These are phyloP conservation scores for Hydrangea macrophylla DNA, from an alignment of 148 eudicot species.

Conservation along the genomic window DNA sequence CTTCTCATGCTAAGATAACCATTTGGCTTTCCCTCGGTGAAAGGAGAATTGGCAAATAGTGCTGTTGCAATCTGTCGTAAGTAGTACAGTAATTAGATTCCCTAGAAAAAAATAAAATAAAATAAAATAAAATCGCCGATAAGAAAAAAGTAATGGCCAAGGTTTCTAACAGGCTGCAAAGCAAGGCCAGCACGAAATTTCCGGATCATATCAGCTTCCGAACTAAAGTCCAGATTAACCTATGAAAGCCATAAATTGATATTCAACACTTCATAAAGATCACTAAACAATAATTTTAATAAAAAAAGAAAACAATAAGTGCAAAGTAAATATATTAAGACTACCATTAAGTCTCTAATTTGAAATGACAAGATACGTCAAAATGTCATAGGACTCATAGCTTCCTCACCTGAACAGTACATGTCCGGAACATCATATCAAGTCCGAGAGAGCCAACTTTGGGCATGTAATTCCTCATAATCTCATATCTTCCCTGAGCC, in stretches of 20 bases:
- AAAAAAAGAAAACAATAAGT: too few species aligned
- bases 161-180: constrained; percentile 86
- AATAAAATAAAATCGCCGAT: too few species aligned
- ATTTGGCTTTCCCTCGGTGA: constrained; percentile 94
- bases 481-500: constrained; percentile 94
- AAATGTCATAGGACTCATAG: too few species aligned
- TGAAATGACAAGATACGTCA: neutral
- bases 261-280: too few species aligned
- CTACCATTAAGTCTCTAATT: neutral
- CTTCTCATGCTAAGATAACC: constrained; percentile 98
- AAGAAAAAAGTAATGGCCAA: constrained; percentile 16
- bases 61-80: constrained; percentile 89
- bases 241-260: constrained; percentile 26
- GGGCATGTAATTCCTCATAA: constrained; percentile 98
- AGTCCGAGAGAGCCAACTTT: constrained; percentile 97
- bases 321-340: neutral
- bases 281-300: too few species aligned
- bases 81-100: constrained; percentile 21
- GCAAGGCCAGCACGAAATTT: constrained; percentile 96
- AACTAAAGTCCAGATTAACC: constrained; percentile 94
- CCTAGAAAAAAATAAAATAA: constrained; percentile 15
- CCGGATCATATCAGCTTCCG: constrained; percentile 95
- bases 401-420: constrained; percentile 87
- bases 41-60: constrained; percentile 97
- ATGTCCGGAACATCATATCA: constrained; percentile 99